Percentiles rank a stretch among this genome's conserved stretches.
phyloP scores from a whole-genome alignment of 176 grass and related monocot species.

The Oryza brachyantha region DNA sequence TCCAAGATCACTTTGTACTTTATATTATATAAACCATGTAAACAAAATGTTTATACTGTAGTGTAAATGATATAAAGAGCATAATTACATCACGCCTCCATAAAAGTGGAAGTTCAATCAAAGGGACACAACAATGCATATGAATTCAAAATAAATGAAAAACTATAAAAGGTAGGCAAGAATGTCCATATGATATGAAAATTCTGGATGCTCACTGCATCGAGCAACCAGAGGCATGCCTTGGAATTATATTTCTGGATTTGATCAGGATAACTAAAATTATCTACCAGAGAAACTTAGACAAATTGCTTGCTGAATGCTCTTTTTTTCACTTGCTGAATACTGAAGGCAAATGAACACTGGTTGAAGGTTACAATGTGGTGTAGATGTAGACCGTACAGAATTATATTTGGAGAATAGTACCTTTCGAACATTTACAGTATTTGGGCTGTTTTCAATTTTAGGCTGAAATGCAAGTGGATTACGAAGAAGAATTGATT shows the following conservation, averaged over 20 bases:
- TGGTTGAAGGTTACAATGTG: background rate
- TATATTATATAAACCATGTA: background rate
- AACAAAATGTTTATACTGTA: background rate
- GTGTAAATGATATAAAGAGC: constrained; percentile 3
- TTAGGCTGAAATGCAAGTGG: constrained; percentile 75
- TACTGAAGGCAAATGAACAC: background rate
- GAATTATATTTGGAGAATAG: constrained; percentile 1
- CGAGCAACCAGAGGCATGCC: background rate
- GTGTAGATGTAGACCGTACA: constrained; percentile 14
- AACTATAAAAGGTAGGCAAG: background rate
- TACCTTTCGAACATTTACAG: constrained; percentile 44
- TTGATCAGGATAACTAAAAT: background rate
- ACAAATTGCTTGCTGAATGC: background rate
- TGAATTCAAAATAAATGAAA: constrained; percentile 12
- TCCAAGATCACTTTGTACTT: background rate
- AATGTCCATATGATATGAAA: constrained; percentile 11
- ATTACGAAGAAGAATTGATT: constrained; percentile 50
- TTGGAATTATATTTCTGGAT: background rate
- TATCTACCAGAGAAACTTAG: background rate
- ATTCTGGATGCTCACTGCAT: background rate
- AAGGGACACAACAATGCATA: background rate
- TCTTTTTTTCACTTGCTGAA: background rate
- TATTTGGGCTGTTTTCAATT: constrained; percentile 55
- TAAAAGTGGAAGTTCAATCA: constrained; percentile 1
- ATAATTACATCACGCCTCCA: background rate